Evolutionary conservation across 345 rosid genomes (phyloP).

Genomic region (Passiflora organensis): DNA sequence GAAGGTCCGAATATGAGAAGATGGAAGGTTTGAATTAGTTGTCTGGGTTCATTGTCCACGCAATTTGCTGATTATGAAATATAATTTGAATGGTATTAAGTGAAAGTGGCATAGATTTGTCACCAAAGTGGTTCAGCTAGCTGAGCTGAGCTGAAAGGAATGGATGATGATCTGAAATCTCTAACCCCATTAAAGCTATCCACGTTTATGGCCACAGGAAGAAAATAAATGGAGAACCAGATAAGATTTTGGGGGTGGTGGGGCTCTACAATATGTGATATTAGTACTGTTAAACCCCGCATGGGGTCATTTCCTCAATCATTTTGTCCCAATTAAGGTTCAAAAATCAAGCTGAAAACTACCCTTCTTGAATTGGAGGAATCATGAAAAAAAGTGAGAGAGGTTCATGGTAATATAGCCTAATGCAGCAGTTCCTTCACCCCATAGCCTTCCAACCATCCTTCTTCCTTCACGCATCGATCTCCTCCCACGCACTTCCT

Average conservation of each 20-base stretch:
- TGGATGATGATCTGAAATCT: neutral
- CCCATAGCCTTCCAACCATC: too few species aligned
- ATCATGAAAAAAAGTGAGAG: too few species aligned
- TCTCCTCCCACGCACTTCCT: too few species aligned
- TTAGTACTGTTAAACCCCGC: conserved; percentile 9
- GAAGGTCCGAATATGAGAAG: neutral
- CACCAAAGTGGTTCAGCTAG: conserved; percentile 17
- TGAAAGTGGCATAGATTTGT: conserved; percentile 18
- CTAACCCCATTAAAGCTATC: conserved; percentile 11
- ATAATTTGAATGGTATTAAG: conserved; percentile 13
- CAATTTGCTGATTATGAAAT: conserved; percentile 19
- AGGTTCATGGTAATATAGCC: too few species aligned
- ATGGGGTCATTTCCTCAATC: conserved; percentile 6
- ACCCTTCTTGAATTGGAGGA: neutral
- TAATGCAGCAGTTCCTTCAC: too few species aligned
- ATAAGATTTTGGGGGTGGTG: conserved; percentile 15
- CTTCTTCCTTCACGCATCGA: too few species aligned
- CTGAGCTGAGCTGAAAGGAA: neutral
- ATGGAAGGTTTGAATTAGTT: neutral
- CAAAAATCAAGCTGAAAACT: conserved; percentile 11
- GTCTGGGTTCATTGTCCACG: conserved; percentile 33
- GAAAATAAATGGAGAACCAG: conserved; percentile 2
- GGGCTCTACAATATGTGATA: conserved; percentile 5
- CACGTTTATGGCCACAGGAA: conserved; percentile 6
- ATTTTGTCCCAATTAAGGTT: neutral